phyloP scores from a whole-genome alignment of 2,329 filamentous ascomycete genomes.

The Hirsutella rhossiliensis region DNA sequence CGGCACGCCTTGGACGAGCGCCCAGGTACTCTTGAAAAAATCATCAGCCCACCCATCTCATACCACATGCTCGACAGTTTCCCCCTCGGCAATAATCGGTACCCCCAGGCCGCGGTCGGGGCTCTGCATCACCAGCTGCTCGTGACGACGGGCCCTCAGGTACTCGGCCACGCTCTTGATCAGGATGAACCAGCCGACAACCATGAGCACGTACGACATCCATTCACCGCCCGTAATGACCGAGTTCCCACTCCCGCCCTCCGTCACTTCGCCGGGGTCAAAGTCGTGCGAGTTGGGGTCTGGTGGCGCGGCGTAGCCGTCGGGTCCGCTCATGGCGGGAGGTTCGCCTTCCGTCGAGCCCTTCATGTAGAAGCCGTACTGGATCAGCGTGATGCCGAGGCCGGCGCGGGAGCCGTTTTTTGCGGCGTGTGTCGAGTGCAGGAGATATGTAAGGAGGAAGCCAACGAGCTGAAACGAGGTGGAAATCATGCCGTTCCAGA shows the following conservation, averaged over 20 bases:
- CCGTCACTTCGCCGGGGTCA: constrained; percentile 56
- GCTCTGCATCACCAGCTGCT: constrained; percentile 85
- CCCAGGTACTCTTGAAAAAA: neutral
- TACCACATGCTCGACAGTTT: constrained; percentile 66
- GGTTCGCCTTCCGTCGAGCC: constrained; percentile 34
- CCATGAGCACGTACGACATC: constrained; percentile 88
- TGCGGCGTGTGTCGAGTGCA: constrained; percentile 94
- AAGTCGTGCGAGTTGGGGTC: constrained; percentile 90
- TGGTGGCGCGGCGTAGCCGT: constrained; percentile 56
- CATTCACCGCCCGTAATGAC: constrained; percentile 69
- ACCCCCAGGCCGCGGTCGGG: constrained; percentile 78
- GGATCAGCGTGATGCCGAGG: constrained; percentile 86
- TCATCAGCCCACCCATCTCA: constrained; percentile 20
- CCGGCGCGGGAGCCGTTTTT: constrained; percentile 95
- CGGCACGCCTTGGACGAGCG: neutral
- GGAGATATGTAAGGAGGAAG: constrained; percentile 92
- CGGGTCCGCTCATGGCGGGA: constrained; percentile 34
- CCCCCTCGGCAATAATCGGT: constrained; percentile 77
- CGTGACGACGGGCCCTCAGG: constrained; percentile 74
- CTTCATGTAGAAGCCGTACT: constrained; percentile 96
- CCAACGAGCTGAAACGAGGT: constrained; percentile 96
- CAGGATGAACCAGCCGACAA: constrained; percentile 94
- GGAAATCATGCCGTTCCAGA: constrained; percentile 93
- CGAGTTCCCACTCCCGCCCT: constrained; percentile 29
- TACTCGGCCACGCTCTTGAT: constrained; percentile 92